A percentile compares a stretch with the other conserved stretches of the same genome.
phyloP scores from a whole-genome alignment of 345 rosid genomes.

The Theobroma cacao region DNA sequence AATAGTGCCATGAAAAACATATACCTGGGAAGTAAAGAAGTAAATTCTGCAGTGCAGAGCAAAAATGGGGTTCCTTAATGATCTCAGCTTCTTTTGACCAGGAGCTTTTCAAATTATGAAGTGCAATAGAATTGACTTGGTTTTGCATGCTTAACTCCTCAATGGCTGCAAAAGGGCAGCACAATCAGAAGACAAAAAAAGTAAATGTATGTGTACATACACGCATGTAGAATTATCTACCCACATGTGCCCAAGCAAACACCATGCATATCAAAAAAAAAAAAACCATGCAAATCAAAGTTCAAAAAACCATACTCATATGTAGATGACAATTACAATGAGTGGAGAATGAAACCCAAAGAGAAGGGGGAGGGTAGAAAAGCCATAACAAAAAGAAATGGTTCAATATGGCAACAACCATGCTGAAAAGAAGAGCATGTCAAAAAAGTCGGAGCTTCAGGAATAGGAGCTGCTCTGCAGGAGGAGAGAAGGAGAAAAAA shows the following conservation, averaged over 20 bases:
- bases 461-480: not conserved
- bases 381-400: not conserved
- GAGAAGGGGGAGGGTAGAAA: not conserved
- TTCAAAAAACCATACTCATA: not conserved
- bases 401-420: not conserved
- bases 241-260: not conserved
- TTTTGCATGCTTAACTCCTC: constrained; percentile 40
- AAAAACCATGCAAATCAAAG: not conserved
- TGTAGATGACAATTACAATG: not conserved
- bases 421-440: constrained; percentile 1
- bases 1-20: constrained; percentile 18
- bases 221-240: not conserved
- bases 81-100: constrained; percentile 59
- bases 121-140: constrained; percentile 32
- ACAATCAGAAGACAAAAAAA: constrained; percentile 22
- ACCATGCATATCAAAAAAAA: not conserved
- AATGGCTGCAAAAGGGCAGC: constrained; percentile 41
- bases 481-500: not conserved
- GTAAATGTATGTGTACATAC: not conserved
- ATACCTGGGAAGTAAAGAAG: constrained; percentile 75
- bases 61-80: constrained; percentile 44
- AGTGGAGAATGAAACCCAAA: not conserved
- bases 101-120: constrained; percentile 33
- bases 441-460: not conserved
- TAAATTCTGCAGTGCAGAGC: constrained; percentile 50